A percentile compares a stretch with the other conserved stretches of the same genome.
These are phyloP conservation scores for Penicillium goetzii DNA, from an alignment of 495 filamentous ascomycete species.

Conservation along the genomic window DNA sequence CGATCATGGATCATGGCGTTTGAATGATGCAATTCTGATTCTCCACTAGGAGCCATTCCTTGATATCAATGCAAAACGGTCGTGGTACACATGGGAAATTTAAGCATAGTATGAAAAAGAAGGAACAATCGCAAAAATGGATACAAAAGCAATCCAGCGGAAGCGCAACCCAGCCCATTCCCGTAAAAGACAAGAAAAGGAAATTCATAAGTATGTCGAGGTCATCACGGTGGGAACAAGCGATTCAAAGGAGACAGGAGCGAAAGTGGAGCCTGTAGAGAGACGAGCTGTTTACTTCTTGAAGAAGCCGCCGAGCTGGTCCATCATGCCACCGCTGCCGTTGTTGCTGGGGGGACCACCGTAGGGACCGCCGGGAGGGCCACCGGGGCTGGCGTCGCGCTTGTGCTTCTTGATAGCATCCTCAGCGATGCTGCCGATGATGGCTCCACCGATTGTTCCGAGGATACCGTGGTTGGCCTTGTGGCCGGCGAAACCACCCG, in stretches of 20 bases:
- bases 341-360: slow-evolving; percentile 28
- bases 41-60: slow-evolving; percentile 14
- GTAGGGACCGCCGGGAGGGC: slow-evolving; percentile 29
- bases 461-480: slow-evolving; percentile 56
- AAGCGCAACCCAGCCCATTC: slow-evolving; percentile 24
- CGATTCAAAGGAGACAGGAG: slow-evolving; percentile 9
- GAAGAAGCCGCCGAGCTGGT: slow-evolving; percentile 50
- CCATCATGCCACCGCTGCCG: slow-evolving; percentile 40
- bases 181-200: slow-evolving; percentile 23
- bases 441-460: slow-evolving; percentile 54
- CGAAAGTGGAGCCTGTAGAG: slow-evolving; percentile 3
- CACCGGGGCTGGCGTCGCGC: slow-evolving; percentile 31
- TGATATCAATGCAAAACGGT: slow-evolving; percentile 28
- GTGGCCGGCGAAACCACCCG: slow-evolving; percentile 52
- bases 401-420: slow-evolving; percentile 52
- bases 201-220: slow-evolving; percentile 31
- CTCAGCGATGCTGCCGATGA: slow-evolving; percentile 51
- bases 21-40: slow-evolving; percentile 17
- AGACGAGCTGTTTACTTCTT: slow-evolving; percentile 38
- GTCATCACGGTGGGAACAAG: slow-evolving; percentile 24
- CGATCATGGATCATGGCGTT: slow-evolving; percentile 6
- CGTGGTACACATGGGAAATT: slow-evolving; percentile 25
- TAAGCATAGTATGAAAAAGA: slow-evolving; percentile 14
- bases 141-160: slow-evolving; percentile 6
- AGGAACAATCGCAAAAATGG: slow-evolving; percentile 3